Evolutionary conservation across 1,284 basidiomycete species (phyloP).

Genomic region (Trametes sp.): DNA sequence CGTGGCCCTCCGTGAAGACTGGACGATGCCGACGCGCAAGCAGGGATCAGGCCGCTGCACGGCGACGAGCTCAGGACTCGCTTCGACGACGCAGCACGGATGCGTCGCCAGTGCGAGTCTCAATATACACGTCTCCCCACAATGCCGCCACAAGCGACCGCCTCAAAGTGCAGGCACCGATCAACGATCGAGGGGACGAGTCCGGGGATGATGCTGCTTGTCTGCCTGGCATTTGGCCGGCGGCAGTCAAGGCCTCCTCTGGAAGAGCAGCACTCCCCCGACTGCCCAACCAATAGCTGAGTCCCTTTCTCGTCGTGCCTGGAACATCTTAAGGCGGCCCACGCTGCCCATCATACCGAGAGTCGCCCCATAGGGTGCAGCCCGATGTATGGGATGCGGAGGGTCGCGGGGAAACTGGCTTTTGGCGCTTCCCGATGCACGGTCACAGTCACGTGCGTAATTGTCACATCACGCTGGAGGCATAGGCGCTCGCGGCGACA

Average conservation of each 20-base stretch:
- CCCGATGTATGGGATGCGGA: background rate
- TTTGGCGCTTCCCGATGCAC: background rate
- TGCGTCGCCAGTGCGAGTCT: no score
- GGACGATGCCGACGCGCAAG: conserved; percentile 7
- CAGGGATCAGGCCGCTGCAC: background rate
- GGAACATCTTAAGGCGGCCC: background rate
- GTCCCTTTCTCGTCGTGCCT: background rate
- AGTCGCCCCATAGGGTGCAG: background rate
- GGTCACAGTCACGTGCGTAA: conserved; percentile 14
- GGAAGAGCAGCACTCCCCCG: background rate
- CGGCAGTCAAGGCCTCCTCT: background rate
- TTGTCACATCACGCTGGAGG: conserved; percentile 18
- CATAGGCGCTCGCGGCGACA: conserved; percentile 13
- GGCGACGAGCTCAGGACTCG: background rate
- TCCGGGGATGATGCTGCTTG: background rate
- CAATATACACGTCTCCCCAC: no score
- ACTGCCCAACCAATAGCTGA: background rate
- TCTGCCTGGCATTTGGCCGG: background rate
- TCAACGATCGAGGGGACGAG: conserved; percentile 12
- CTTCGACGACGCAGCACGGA: background rate
- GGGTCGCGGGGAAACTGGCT: background rate
- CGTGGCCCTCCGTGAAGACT: background rate
- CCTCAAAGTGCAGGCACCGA: background rate
- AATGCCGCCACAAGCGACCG: background rate
- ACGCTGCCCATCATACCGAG: background rate